phyloP scores from a whole-genome alignment of 495 filamentous ascomycete genomes.

The Aspergillus cavernicola region DNA sequence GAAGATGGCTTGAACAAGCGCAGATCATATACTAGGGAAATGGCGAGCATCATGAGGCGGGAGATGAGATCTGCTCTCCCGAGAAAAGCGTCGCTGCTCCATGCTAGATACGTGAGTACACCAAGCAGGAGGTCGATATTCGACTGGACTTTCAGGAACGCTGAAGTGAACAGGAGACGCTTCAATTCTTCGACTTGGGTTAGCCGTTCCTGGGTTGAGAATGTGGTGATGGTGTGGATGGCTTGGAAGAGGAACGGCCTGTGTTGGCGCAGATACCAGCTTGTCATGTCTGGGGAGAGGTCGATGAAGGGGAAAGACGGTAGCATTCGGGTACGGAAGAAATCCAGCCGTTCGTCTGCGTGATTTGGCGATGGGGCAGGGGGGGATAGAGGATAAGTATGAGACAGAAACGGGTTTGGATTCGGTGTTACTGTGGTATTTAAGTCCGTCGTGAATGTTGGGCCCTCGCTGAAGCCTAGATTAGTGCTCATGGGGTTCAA shows the following conservation, averaged over 20 bases:
- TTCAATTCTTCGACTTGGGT: constrained; percentile 23
- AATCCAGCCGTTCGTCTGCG: constrained; percentile 32
- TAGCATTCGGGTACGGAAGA: constrained; percentile 40
- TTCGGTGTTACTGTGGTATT: no score
- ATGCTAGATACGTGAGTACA: constrained; percentile 28
- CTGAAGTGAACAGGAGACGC: constrained; percentile 18
- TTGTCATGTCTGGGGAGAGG: constrained; percentile 17
- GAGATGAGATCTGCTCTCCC: constrained; percentile 24
- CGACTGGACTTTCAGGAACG: constrained; percentile 22
- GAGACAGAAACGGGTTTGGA: background rate
- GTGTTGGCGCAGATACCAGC: constrained; percentile 22
- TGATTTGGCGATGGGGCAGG: constrained; percentile 22
- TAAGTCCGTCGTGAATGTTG: no score
- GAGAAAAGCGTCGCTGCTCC: constrained; percentile 34
- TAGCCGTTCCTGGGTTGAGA: constrained; percentile 23
- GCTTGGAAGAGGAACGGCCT: constrained; percentile 24
- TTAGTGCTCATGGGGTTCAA: background rate
- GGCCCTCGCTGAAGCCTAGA: no score
- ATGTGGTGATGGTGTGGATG: constrained; percentile 22
- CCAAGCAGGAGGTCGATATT: constrained; percentile 28
- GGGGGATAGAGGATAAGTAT: background rate
- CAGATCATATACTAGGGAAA: constrained; percentile 27
- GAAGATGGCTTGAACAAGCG: constrained; percentile 24
- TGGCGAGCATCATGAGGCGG: constrained; percentile 29
- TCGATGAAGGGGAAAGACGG: constrained; percentile 41